Percentiles rank a stretch among this genome's conserved stretches.
phyloP scores from a whole-genome alignment of 768 basidiomycete genomes.

The Neoboletus brunneissimus region DNA sequence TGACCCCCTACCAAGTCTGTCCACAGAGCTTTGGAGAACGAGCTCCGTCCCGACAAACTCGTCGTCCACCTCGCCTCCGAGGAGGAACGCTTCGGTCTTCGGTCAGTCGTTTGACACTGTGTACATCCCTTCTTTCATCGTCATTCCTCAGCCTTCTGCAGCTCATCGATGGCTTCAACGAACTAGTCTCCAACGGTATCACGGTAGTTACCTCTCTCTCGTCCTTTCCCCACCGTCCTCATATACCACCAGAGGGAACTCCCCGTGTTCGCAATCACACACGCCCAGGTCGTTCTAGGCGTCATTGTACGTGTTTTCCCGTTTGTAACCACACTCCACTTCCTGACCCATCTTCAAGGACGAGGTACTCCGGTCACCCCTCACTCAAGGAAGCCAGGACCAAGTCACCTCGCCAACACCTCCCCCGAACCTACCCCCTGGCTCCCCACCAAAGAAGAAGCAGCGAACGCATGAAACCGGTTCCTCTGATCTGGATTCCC shows the following conservation, averaged over 20 bases:
- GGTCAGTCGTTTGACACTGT: slow-evolving; percentile 40
- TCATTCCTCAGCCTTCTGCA: slow-evolving; percentile 56
- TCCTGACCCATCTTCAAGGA: slow-evolving; percentile 43
- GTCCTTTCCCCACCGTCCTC: background rate
- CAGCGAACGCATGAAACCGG: slow-evolving; percentile 18
- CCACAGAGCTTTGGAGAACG: slow-evolving; percentile 74
- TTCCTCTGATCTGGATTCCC: background rate
- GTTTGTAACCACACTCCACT: background rate
- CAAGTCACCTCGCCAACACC: slow-evolving; percentile 7
- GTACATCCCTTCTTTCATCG: background rate
- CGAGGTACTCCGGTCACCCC: slow-evolving; percentile 38
- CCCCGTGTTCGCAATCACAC: slow-evolving; percentile 75
- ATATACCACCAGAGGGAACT: slow-evolving; percentile 62
- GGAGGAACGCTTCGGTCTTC: slow-evolving; percentile 79
- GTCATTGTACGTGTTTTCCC: slow-evolving; percentile 54
- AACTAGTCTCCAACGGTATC: slow-evolving; percentile 45
- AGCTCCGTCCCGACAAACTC: slow-evolving; percentile 59
- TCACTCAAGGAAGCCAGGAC: slow-evolving; percentile 1
- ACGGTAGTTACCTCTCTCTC: slow-evolving; percentile 42
- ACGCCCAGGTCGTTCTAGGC: slow-evolving; percentile 64
- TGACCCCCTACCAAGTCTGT: slow-evolving; percentile 45
- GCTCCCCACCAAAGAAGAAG: slow-evolving; percentile 29
- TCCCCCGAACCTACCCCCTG: slow-evolving; percentile 17
- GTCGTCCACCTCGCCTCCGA: slow-evolving; percentile 46
- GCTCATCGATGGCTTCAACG: slow-evolving; percentile 63